Base-by-base conservation (phyloP, 441 rosid species). In the Mallotus japonicus region DNA sequence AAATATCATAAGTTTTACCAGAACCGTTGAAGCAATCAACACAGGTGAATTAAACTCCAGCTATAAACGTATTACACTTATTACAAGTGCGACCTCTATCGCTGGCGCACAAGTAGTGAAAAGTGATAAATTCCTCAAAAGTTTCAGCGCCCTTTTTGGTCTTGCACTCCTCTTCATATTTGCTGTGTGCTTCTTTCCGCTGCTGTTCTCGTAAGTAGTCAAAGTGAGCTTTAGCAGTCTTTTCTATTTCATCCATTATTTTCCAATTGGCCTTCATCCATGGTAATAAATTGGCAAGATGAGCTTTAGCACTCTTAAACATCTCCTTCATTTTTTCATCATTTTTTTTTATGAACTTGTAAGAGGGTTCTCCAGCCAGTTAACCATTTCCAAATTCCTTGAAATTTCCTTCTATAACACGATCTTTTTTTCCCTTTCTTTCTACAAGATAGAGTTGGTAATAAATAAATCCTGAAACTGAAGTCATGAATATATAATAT, bases 161-260 rank as follows among this genome's bases (percentile, higher is more conserved):
- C 19, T 22, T 69, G 40, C 0, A 69, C n/a, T n/a, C n/a, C 14
- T 13, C 15, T 13, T 4, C 17, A 6, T 69, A n/a, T n/a, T n/a
- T n/a, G n/a, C n/a, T n/a, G 28, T 5, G 0, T 40, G 11, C 8
- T 49, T 62, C 0, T 68, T 17, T 62, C 34, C n/a, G 37, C 13
- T 37, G 62, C 34, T 55, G 55, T 0, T 68, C 51, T 54, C 62
- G 54, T 19, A 37, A 37, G 20, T 68, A 55, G 55, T 34, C 50
- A 13, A 54, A 68, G n/a, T 68, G 55, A 10, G 72, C 72, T 51
- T 66, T 66, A 3, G 70, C 70, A 5, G 57, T 66, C 24, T 50
- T 44, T 8, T 58, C 15, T 16, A 68, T 55, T 34, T 68, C 72
- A 17, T 68, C 72, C 72, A 65, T 47, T 44, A 2, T 47, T 47